Evolutionary conservation across 805 yeast genomes (phyloP).

Genomic region (Myxozyma nipponensis): DNA sequence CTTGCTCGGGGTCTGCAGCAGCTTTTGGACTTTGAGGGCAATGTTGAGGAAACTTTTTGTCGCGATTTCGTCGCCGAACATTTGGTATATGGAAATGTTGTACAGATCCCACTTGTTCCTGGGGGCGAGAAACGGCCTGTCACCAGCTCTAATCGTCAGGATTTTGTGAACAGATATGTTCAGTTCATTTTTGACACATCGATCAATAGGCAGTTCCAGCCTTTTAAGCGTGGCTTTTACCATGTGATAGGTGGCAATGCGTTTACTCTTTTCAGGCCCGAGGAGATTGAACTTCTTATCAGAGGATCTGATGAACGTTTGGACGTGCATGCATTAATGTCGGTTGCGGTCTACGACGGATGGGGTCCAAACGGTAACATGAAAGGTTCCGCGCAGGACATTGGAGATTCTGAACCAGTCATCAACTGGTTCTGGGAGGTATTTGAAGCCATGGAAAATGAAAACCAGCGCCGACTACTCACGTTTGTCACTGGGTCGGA

Average conservation of each 20-base stretch:
- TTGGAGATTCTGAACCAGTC: conserved; percentile 40
- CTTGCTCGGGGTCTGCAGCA: conserved; percentile 51
- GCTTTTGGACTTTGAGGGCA: conserved; percentile 43
- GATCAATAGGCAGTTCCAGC: conserved; percentile 49
- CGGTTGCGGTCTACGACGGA: conserved; percentile 71
- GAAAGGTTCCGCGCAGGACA: conserved; percentile 7
- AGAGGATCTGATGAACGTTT: conserved; percentile 72
- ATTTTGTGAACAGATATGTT: conserved; percentile 61
- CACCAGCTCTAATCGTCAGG: conserved; percentile 52
- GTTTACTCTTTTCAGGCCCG: conserved; percentile 70
- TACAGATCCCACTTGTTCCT: conserved; percentile 50
- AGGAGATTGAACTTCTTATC: conserved; percentile 72
- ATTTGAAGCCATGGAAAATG: conserved; percentile 45
- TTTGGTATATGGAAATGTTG: conserved; percentile 45
- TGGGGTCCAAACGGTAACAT: conserved; percentile 41
- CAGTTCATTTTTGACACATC: conserved; percentile 57
- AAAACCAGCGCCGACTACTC: conserved; percentile 59
- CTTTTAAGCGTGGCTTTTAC: conserved; percentile 68
- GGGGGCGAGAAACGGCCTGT: conserved; percentile 58
- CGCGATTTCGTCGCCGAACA: conserved; percentile 59
- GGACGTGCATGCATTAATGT: conserved; percentile 62
- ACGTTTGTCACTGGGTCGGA: conserved; percentile 87
- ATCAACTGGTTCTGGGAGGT: conserved; percentile 88
- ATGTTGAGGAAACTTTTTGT: conserved; percentile 48
- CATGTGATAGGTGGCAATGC: conserved; percentile 78